phyloP scores from a whole-genome alignment of 2,329 filamentous ascomycete genomes.

The Pseudopyrenochaeta lycopersici region DNA sequence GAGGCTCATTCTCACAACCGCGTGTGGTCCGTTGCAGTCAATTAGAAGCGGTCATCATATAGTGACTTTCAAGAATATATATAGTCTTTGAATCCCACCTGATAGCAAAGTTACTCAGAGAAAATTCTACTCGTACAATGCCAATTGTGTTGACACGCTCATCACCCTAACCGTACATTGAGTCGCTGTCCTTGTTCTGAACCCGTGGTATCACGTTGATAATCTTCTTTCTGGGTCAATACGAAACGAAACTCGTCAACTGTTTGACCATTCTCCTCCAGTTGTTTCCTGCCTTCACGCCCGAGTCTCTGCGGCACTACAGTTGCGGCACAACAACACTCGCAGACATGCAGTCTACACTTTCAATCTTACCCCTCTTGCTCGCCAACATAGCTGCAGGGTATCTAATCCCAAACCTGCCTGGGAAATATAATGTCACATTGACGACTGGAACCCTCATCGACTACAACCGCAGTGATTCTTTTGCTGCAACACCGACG shows the following conservation, averaged over 20 bases:
- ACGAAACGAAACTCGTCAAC: background rate
- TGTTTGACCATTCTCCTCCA: background rate
- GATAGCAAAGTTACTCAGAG: background rate
- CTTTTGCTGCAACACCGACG: background rate
- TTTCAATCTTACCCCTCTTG: constrained; percentile 15
- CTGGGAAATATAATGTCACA: constrained; percentile 29
- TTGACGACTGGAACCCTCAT: constrained; percentile 24
- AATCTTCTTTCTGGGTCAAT: background rate
- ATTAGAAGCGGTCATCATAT: background rate
- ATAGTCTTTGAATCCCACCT: background rate
- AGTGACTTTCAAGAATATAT: background rate
- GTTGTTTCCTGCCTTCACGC: background rate
- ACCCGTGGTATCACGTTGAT: background rate
- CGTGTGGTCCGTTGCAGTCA: background rate
- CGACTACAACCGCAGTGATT: constrained; percentile 24
- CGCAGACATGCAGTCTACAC: constrained; percentile 19
- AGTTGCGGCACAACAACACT: constrained; percentile 1
- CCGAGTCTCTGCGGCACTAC: background rate
- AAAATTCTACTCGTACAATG: background rate
- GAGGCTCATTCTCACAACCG: background rate
- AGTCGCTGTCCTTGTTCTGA: background rate
- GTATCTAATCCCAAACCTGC: constrained; percentile 22
- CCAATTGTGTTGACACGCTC: background rate
- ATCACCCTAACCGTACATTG: background rate
- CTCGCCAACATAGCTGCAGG: constrained; percentile 15